Evolutionary conservation across 345 rosid species (phyloP).

Genomic region (Hypericum perforatum): DNA sequence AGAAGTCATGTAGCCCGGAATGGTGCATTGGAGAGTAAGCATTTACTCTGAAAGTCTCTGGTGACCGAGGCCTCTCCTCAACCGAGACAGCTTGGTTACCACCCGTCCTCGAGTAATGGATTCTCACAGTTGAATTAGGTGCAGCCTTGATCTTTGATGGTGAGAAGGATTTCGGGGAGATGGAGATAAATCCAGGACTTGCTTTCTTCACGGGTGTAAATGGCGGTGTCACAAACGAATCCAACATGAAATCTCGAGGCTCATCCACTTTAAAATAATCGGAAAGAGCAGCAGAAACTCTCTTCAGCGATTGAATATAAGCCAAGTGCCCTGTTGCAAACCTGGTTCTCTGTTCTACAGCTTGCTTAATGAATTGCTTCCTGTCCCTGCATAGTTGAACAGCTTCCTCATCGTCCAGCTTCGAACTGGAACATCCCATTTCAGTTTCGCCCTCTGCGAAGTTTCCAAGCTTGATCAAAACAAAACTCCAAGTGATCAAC

Average conservation of each 20-base stretch:
- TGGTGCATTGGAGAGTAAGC: slow-evolving; percentile 50
- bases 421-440: slow-evolving; percentile 95
- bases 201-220: slow-evolving; percentile 57
- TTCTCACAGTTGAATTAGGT: slow-evolving; percentile 43
- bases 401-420: slow-evolving; percentile 83
- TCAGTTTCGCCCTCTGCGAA: slow-evolving; percentile 8
- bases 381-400: slow-evolving; percentile 91
- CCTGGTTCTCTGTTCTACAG: slow-evolving; percentile 69
- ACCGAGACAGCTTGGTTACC: slow-evolving; percentile 59
- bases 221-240: slow-evolving; percentile 46
- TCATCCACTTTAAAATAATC: slow-evolving; percentile 68
- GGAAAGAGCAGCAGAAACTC: slow-evolving; percentile 79
- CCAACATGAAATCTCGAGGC: slow-evolving; percentile 52
- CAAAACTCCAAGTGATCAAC: no score
- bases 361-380: slow-evolving; percentile 81
- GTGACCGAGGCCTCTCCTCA: slow-evolving; percentile 68
- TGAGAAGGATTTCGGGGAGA: slow-evolving; percentile 47
- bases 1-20: slow-evolving; percentile 45
- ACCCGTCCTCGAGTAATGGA: slow-evolving; percentile 55
- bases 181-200: slow-evolving; percentile 51
- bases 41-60: slow-evolving; percentile 59
- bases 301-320: slow-evolving; percentile 67
- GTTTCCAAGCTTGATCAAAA: no score
- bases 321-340: slow-evolving; percentile 73
- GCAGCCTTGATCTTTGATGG: slow-evolving; percentile 31